Base-by-base conservation (phyloP, 805 yeast genomes). In the Kazachstania viticola region DNA sequence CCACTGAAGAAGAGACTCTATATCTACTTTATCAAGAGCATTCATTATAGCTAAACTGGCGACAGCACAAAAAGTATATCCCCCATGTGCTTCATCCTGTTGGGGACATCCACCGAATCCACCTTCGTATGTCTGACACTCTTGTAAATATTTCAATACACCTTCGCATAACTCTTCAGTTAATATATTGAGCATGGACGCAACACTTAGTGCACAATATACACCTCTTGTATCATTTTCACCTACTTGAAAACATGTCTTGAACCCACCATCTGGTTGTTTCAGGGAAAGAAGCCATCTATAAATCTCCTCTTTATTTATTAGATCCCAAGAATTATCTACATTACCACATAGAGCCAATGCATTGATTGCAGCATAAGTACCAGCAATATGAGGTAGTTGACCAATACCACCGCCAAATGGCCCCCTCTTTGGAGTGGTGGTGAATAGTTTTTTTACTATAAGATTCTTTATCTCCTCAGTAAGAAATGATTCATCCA, bases 51-150 rank as follows among this genome's bases (percentile, higher is more conserved):
- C 68, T 36, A 73, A 59, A 30, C 73, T 69, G 28, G 79, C 93
- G 27, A 81, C 61, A 0, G 88, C 94, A 61, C 99, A 91, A 54
- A 73, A 91, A 0, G 97, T 74, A 52, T 91, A 93, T 1, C 98
- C 99, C 2, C 96, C 98, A 51, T 91, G 99, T 0, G 97, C 96
- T 55, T 91, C 99, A 37, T 73, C 79, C 4, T 68, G 64, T 14
- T 52, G 53, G 0, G 94, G 91, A 14, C 65, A 64, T 1, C 94
- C 95, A 1, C 87, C 84, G 58, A 88, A 81, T 0, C 98, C 98
- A 16, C 99, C 98, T 58, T 93, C 98, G 50, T 69, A 87, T 0
- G 88, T 81, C 55, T 91, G 98, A 45, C 95, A 84, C 9, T 51
- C 41, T 0, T 57, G 44, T 11, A 91, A 42, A 76, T 85, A 88